Conservation (phyloP, 306 rosid genomes). For the Fragaria vesca region DNA sequence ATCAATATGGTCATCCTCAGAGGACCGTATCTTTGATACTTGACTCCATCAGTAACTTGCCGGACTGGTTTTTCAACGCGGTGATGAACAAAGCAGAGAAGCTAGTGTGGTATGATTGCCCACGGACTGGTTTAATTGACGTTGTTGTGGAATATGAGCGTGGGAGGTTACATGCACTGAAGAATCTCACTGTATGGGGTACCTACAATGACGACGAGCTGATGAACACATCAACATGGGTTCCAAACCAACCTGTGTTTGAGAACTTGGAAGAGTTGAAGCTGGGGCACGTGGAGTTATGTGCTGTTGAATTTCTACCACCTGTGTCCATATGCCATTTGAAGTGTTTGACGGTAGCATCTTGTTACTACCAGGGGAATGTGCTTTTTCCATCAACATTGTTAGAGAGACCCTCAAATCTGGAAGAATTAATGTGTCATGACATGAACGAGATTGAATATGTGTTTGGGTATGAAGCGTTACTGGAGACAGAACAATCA, state of each 20-base stretch:
- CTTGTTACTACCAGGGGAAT: not conserved
- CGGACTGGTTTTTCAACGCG: not conserved
- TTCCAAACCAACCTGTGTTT: not conserved
- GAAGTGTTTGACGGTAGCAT: accelerated
- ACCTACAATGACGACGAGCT: accelerated
- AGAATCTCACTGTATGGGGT: accelerated
- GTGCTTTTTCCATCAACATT: not conserved
- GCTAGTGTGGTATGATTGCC: accelerated
- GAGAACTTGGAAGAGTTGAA: not conserved
- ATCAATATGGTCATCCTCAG: no score
- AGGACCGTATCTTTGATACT: no score
- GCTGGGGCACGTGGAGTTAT: not conserved
- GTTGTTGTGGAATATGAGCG: not conserved
- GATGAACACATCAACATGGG: not conserved
- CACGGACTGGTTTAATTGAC: not conserved
- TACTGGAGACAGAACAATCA: not conserved
- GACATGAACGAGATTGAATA: not conserved
- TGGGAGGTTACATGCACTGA: not conserved
- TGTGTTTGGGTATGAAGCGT: not conserved
- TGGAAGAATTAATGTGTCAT: not conserved
- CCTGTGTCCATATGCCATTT: not conserved
- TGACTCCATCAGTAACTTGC: not conserved
- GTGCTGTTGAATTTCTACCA: no score
- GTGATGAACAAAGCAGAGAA: not conserved
- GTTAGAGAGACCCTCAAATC: not conserved